Conservation (phyloP, 208 protist species). For the Leishmania aethiopica region DNA sequence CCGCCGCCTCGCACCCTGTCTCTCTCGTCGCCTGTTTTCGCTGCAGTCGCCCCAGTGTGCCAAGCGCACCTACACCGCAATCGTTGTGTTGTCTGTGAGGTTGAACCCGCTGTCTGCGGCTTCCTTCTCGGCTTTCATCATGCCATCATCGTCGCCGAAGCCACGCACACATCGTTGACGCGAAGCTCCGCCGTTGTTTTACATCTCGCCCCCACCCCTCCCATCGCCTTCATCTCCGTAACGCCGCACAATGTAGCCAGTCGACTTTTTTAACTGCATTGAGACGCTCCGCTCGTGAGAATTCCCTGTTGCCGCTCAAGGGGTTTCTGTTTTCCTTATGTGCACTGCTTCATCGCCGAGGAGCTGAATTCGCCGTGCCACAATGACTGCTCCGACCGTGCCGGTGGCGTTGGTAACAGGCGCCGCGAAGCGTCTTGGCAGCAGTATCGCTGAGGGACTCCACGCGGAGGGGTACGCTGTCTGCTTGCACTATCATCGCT, state of each 20-base stretch:
- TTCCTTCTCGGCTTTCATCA: neutral
- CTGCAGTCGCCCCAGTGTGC: neutral
- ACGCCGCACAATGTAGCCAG: neutral
- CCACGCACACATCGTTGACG: neutral
- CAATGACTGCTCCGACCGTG: neutral
- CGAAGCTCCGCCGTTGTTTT: neutral
- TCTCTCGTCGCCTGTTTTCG: neutral
- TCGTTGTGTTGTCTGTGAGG: neutral
- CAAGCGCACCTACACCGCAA: neutral
- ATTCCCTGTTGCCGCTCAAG: neutral
- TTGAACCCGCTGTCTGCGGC: neutral
- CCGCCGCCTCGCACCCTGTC: neutral
- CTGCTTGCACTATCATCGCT: slow-evolving; percentile 63
- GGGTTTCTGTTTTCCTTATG: neutral
- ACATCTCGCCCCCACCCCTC: neutral
- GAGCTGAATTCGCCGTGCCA: neutral
- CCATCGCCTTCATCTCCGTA: neutral
- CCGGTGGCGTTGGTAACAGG: slow-evolving; percentile 72
- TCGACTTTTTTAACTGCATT: neutral
- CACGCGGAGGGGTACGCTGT: slow-evolving; percentile 58
- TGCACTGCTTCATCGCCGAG: neutral
- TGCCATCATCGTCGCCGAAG: neutral
- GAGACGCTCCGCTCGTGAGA: neutral
- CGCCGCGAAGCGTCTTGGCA: slow-evolving; percentile 56
- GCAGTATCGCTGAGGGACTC: slow-evolving; percentile 42